These are phyloP conservation scores for Gymnopilus junonius DNA, from an alignment of 768 basidiomycete species.

Conservation along the genomic window DNA sequence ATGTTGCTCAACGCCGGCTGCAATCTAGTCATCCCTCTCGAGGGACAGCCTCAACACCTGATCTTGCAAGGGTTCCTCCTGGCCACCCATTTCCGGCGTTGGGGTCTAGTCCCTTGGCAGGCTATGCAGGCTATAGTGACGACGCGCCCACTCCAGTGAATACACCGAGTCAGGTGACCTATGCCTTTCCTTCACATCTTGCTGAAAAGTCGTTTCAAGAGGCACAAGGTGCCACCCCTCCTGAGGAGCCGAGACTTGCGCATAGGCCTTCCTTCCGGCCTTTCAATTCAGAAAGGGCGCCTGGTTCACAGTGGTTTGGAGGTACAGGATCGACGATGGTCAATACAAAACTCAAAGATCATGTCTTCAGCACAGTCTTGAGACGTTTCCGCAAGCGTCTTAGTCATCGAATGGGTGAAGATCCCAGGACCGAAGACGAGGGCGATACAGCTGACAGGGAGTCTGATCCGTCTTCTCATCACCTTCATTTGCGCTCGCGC, in stretches of 20 bases:
- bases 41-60: constrained; percentile 73
- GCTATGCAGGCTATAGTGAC: constrained; percentile 40
- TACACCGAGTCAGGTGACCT: constrained; percentile 41
- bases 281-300: constrained; percentile 46
- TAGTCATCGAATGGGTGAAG: constrained; percentile 40
- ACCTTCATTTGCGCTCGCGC: constrained; percentile 29
- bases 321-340: constrained; percentile 93
- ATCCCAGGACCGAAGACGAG: constrained; percentile 57
- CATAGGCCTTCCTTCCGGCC: constrained; percentile 42
- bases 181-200: constrained; percentile 34
- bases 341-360: constrained; percentile 93
- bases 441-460: constrained; percentile 41
- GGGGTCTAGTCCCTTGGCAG: constrained; percentile 46
- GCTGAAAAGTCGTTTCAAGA: constrained; percentile 22
- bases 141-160: constrained; percentile 54
- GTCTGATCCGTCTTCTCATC: constrained; percentile 23
- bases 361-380: constrained; percentile 90
- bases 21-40: constrained; percentile 48
- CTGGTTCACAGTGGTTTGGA: constrained; percentile 67
- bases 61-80: constrained; percentile 46
- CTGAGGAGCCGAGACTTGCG: constrained; percentile 34
- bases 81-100: constrained; percentile 15
- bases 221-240: constrained; percentile 17
- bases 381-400: constrained; percentile 68
- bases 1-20: constrained; percentile 39